Evolutionary conservation across 768 basidiomycete species (phyloP), one percentile per base, ranked within the genome.

Genomic region (Leccinum pellstonianum): DNA sequence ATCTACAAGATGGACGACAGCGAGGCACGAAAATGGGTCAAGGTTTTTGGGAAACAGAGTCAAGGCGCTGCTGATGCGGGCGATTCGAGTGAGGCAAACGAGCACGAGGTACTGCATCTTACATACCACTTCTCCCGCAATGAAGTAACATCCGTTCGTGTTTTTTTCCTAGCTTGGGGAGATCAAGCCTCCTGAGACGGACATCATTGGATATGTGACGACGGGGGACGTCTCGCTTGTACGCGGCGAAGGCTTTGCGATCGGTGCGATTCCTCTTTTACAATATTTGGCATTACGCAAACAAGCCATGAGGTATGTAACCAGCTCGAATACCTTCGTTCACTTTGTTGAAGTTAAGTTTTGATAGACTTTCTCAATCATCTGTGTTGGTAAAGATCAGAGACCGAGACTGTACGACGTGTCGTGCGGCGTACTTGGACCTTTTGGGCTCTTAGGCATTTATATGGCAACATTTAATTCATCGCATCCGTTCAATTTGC

Each of bases 221-320:
- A 87, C 90, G 3, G 95, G 95, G 0, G 86, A 86, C 60, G 89
- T 83, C 69, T 95, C 95, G 2, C 80, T 98, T 8, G 80, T 85
- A 0, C 82, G 86, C 29, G 95, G 95, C 0, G 76, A 82, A 59
- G 94, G 92, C 0, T 84, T 85, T 65, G 95, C 84, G 3, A 79
- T 97, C 12, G 96, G 87, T 17, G 84, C 87, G 0, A 74, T 98
- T 17, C 77, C 91, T 3, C 68, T 95, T 12, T 66, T 71, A 27
- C 75, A 75, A 56, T 75, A 86, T 37, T 64, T 88, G 25, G 78
- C 82, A 37, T 70, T 89, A 19, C 72, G 78, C 58, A 77, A 81
- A 58, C 88, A 88, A 62, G 74, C 78, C 4, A 58, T 70, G 56
- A 72, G 77, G 80, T 79, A 21, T 5, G 73, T 58, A 0, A 10